phyloP scores from a whole-genome alignment of 1,139 yeast genomes.

The Ashbya aceris region DNA sequence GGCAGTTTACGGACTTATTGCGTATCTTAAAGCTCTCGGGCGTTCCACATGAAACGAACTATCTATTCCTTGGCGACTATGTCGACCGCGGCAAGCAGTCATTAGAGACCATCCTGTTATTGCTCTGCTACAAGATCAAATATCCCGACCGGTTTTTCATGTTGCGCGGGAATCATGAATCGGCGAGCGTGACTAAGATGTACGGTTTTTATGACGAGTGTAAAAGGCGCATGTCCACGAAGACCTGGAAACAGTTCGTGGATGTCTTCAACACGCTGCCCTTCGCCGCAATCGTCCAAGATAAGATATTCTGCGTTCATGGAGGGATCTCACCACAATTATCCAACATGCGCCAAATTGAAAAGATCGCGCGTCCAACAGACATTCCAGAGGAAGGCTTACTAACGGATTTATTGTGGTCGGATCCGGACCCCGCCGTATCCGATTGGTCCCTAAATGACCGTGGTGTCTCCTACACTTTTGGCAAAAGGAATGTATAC shows the following conservation, averaged over 20 bases:
- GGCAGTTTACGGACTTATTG: slow-evolving; percentile 68
- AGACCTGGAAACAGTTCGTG: slow-evolving; percentile 65
- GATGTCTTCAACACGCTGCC: slow-evolving; percentile 84
- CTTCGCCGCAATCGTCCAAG: slow-evolving; percentile 78
- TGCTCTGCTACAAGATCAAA: slow-evolving; percentile 67
- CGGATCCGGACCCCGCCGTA: slow-evolving; percentile 68
- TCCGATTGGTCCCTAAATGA: slow-evolving; percentile 75
- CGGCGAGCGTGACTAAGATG: slow-evolving; percentile 74
- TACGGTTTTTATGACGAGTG: slow-evolving; percentile 87
- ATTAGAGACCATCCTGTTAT: slow-evolving; percentile 62
- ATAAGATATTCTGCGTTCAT: slow-evolving; percentile 79
- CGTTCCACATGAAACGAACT: slow-evolving; percentile 70
- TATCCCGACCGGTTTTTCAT: slow-evolving; percentile 78
- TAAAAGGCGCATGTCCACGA: slow-evolving; percentile 59
- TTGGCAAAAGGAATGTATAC: slow-evolving; percentile 65
- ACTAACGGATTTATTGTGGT: slow-evolving; percentile 76
- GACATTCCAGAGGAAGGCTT: slow-evolving; percentile 81
- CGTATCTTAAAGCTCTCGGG: slow-evolving; percentile 72
- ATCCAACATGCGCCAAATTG: slow-evolving; percentile 55
- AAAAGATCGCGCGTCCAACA: slow-evolving; percentile 67
- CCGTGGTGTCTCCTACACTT: slow-evolving; percentile 78
- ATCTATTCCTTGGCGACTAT: slow-evolving; percentile 74
- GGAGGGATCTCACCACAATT: slow-evolving; percentile 82
- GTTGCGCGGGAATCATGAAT: slow-evolving; percentile 79
- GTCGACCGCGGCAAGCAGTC: slow-evolving; percentile 84